Base-by-base conservation (phyloP, 768 basidiomycete genomes). In the Podaxis sp. region DNA sequence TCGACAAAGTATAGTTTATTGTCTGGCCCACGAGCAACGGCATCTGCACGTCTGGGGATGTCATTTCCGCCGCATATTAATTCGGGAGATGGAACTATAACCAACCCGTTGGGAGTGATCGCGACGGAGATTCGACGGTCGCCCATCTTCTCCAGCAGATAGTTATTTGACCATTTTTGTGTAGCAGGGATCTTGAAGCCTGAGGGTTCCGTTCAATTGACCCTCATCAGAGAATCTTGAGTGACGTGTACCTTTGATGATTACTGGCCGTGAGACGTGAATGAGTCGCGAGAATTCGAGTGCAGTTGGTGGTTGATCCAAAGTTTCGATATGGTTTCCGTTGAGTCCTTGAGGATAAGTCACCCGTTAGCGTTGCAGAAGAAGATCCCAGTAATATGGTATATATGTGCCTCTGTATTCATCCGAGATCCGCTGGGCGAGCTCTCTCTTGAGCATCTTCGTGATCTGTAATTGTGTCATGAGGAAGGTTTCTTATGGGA, bases 81-180 rank as follows among this genome's bases (percentile, higher is more conserved):
- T 55, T 52, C 21, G 48, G 3, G 18, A 44, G 37, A 60, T 61
- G 40, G 23, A 38, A 27, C 36, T 11, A 27, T 52, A n/a, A 61
- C 81, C 64, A 63, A 93, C 93, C 93, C 93, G 63, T 93, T 84
- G 0, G 93, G 91, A 4, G 93, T 95, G 44, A 89, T 79, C 1
- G 93, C 90, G 32, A 95, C 84, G 5, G 89, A 88, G 40, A 95
- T 80, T 35, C 64, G 56, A 27, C 71, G 71, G 3, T 82, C 72
- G 2, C 79, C 84, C 81, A 91, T 85, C 53, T 69, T 70, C n/a
- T 76, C 64, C 11, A 73, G 67, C 11, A 95, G 80, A 68, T 89
- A 88, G 51, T 82, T 75, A 68, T 87, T 76, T 10, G 83, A 77
- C 94, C 93, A 96, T 46, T 77, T 77, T 11, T 74, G 69, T 44